Conservation (phyloP, 75 land plant genomes). For the Larix kaempferi region DNA sequence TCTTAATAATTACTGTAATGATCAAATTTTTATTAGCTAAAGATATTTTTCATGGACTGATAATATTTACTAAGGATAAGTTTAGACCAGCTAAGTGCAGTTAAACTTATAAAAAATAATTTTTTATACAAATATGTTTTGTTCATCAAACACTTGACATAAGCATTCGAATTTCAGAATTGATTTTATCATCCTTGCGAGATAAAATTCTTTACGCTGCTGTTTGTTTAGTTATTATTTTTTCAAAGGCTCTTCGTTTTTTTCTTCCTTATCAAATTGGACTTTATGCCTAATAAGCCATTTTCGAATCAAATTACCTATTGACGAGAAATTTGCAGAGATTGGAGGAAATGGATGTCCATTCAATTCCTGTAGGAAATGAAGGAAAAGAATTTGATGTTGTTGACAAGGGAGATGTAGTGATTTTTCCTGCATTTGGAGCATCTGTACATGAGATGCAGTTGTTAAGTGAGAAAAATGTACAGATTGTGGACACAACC, state of each 20-base stretch:
- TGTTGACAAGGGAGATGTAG: conserved; percentile 79
- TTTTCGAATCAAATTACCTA: not conserved
- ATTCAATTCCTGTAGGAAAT: conserved; percentile 58
- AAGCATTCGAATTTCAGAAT: not conserved
- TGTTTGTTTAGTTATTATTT: not conserved
- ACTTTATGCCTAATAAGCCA: not conserved
- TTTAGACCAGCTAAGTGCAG: too few relatives aligned
- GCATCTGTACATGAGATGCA: conserved; percentile 89
- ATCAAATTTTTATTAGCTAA: too few relatives aligned
- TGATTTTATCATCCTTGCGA: not conserved
- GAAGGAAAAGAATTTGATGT: conserved; percentile 67
- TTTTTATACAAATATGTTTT: not conserved
- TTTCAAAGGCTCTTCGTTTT: not conserved
- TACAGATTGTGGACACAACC: conserved; percentile 96
- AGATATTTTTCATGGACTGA: too few relatives aligned
- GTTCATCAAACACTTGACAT: not conserved
- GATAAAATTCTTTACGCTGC: not conserved
- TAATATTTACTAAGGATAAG: too few relatives aligned
- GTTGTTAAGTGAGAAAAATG: conserved; percentile 66
- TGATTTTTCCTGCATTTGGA: conserved; percentile 94
- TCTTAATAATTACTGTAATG: too few relatives aligned
- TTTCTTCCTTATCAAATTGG: not conserved
- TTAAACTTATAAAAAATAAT: not conserved
- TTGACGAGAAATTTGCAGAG: conserved; percentile 34
- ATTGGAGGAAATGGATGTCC: conserved; percentile 77